Evolutionary conservation across 192 early-diverging fungal genomes (phyloP).

Genomic region (Linnemannia schmuckeri): DNA sequence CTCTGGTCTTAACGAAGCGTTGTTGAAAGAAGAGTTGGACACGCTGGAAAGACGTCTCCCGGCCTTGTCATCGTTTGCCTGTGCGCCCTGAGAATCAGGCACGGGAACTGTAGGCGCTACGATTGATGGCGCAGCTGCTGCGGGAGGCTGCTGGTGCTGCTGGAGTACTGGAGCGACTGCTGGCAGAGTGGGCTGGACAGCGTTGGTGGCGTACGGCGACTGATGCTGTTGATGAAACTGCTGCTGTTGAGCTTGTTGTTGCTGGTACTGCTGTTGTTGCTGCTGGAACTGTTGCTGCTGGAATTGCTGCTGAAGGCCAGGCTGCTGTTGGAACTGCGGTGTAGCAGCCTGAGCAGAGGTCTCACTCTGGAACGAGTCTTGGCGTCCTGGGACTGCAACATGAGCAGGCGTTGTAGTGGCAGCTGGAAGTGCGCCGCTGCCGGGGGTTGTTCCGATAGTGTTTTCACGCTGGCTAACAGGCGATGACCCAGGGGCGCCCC

Average conservation of each 20-base stretch:
- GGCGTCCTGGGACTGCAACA: background rate
- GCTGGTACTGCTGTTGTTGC: background rate
- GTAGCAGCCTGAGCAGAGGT: background rate
- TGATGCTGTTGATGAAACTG: constrained; percentile 25
- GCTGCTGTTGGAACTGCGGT: background rate
- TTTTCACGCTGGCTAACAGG: no score
- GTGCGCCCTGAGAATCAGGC: background rate
- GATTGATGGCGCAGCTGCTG: background rate
- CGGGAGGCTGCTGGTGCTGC: constrained; percentile 16
- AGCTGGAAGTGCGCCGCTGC: background rate
- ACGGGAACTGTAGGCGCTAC: background rate
- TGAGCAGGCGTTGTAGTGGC: background rate
- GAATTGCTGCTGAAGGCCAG: background rate
- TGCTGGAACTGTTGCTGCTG: constrained; percentile 1
- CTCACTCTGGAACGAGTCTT: constrained; percentile 12
- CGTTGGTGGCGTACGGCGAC: background rate
- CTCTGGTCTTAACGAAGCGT: constrained; percentile 2
- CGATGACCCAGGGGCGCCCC: no score
- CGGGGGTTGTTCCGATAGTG: no score
- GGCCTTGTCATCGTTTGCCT: background rate
- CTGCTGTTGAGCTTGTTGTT: background rate
- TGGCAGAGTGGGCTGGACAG: background rate
- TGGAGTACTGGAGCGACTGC: constrained; percentile 16
- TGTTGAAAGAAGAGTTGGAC: constrained; percentile 25
- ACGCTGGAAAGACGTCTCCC: constrained; percentile 16